Conservation (phyloP, 164 flowering plant genomes). For the Stephania cephalantha region DNA sequence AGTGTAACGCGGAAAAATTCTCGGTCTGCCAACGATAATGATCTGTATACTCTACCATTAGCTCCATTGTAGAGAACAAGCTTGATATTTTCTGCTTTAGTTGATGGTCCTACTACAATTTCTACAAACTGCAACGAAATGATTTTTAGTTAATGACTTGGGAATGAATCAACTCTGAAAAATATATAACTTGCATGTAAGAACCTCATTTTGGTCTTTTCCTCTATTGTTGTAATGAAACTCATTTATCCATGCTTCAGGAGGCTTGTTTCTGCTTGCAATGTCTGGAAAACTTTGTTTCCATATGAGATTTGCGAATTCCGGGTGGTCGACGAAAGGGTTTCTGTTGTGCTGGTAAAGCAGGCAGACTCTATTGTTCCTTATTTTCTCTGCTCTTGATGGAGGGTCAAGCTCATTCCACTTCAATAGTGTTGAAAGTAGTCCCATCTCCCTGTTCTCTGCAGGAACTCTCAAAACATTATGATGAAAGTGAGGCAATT, state of each 20-base stretch:
- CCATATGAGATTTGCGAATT: constrained; percentile 45
- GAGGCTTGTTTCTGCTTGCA: constrained; percentile 8
- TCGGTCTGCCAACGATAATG: constrained; percentile 12
- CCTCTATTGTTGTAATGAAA: constrained; percentile 22
- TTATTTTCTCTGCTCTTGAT: constrained; percentile 40
- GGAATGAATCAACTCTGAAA: not conserved
- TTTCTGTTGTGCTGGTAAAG: constrained; percentile 52
- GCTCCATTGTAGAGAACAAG: constrained; percentile 24
- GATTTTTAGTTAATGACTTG: not conserved
- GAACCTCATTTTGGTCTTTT: constrained; percentile 25
- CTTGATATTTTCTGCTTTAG: constrained; percentile 10
- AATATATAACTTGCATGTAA: not conserved
- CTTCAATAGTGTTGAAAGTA: constrained; percentile 36
- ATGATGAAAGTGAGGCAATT: not conserved
- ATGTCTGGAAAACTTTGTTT: constrained; percentile 11
- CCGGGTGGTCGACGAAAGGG: constrained; percentile 57
- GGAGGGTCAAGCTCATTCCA: constrained; percentile 58
- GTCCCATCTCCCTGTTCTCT: constrained; percentile 45
- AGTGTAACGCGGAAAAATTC: constrained; percentile 11
- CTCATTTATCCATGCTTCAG: constrained; percentile 25
- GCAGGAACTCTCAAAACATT: constrained; percentile 1
- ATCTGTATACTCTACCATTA: constrained; percentile 18
- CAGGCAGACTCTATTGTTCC: constrained; percentile 44
- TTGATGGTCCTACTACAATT: constrained; percentile 16
- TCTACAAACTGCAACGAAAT: constrained; percentile 22